Evolutionary conservation across 2,329 filamentous ascomycete genomes (phyloP), one percentile per base, ranked within the genome.

Genomic region (Dactylellina haptotyla): DNA sequence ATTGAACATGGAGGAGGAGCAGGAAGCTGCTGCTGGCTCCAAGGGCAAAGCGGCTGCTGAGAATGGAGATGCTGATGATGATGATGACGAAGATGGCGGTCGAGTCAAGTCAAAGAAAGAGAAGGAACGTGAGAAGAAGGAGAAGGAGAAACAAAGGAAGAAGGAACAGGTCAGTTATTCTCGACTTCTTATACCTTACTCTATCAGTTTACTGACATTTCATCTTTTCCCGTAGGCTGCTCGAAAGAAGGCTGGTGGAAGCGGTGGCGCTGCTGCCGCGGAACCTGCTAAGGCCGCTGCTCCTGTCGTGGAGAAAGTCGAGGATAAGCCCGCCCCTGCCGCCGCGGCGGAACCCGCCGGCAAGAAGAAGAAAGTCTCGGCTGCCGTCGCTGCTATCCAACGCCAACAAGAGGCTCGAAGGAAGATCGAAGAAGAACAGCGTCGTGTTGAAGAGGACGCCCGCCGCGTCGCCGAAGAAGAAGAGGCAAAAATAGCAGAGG

Each of bases 71-170:
- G 85, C 83, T 23, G 85, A 84, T 4, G 85, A 84, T 1, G 85
- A 84, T 18, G 85, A 84, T 16, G 84, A 83, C 9, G 87, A 81
- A 5, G 85, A 84, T 2, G 84, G 84, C 70, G 89, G 89, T 46
- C 87, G 88, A 63, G 85, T 98, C 53, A 88, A 98, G 83, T 96
- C 92, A 39, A 99, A 98, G 87, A 95, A 96, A 69, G 93, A 99
- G 84, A 99, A 99, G 84, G 95, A 99, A 82, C 96, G 92, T 83
- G 86, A 94, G 79, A 98, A 94, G 86, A 99, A 97, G 84, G 95
- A 99, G 84, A 89, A 92, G 75, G 95, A 99, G 84, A 99, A 99
- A 88, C 91, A 95, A 83, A 87, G 93, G 77, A 99, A 99, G 84
- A 99, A 93, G 88, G 95, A 99, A 82, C 90, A 98, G 87, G 92